Evolutionary conservation across 768 basidiomycete species (phyloP), one percentile per base, ranked within the genome.

Genomic region (Mrakia blollopis): DNA sequence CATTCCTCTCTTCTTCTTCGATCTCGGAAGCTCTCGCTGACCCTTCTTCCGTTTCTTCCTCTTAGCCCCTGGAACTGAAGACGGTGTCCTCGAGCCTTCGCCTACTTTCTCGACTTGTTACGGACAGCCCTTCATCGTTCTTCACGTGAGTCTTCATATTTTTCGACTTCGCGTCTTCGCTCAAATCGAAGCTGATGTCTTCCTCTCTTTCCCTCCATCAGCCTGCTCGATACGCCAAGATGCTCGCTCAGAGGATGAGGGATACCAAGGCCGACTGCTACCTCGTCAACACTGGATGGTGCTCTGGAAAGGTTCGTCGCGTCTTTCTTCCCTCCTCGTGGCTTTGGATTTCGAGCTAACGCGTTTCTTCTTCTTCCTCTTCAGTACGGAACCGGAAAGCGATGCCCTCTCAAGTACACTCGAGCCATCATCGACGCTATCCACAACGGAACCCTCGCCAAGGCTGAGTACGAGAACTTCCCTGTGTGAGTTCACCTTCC

Each of bases 71-170:
- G 95, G 95, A 74, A 98, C 96, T 5, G 96, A 98, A 83, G 96
- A 98, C 81, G 96, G 96, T 83, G 92, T 99, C 39, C 88, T 97
- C 63, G 97, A 99, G 84, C 97, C 97, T 77, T 95, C 96, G 79
- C 97, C 97, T 32, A 98, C 97, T 60, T 99, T 99, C 89, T 97
- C 94, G 28, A 98, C 95, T 44, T 98, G 97, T 85, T 99, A 98
- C 88, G 92, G 91, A 80, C 94, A 95, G 60, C 97, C 97, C n/a
- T 98, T 99, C 89, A 98, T 99, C 83, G 91, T 98, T 80, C 92
- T 97, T 75, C 96, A 97, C 85, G 65, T 57, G 32, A 78, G 60
- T 30, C 28, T 47, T 61, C 0, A 14, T 23, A 18, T 74, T 35
- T 35, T 8, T 65, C 37, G 3, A 4, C 44, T 11, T 44, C 44